Evolutionary conservation across 2,329 filamentous ascomycete genomes (phyloP).

Genomic region (Nannizzia gypsea): DNA sequence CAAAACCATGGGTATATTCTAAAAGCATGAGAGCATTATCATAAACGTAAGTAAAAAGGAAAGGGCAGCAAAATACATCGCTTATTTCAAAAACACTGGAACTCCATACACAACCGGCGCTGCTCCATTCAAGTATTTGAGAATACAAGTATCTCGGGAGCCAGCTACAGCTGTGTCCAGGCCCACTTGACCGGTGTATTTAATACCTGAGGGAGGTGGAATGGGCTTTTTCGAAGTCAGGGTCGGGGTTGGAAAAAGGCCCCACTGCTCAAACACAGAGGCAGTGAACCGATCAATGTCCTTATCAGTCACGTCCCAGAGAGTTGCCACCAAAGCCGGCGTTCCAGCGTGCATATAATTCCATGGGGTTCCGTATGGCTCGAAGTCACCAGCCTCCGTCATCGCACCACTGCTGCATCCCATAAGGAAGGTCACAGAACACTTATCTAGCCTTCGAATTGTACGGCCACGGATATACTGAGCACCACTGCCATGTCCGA

Average conservation of each 20-base stretch:
- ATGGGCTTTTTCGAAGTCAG: neutral
- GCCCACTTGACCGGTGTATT: neutral
- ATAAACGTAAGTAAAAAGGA: neutral
- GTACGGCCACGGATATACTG: slow-evolving; percentile 85
- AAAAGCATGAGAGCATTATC: neutral
- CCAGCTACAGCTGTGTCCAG: slow-evolving; percentile 64
- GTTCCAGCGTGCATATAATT: slow-evolving; percentile 83
- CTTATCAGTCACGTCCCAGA: slow-evolving; percentile 97
- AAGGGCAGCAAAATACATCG: neutral
- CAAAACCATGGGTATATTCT: neutral
- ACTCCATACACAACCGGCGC: slow-evolving; percentile 92
- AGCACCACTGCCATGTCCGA: slow-evolving; percentile 87
- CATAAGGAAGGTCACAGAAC: slow-evolving; percentile 79
- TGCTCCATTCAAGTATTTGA: slow-evolving; percentile 85
- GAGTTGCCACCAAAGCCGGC: slow-evolving; percentile 76
- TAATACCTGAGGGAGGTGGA: neutral
- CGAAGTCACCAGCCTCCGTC: slow-evolving; percentile 71
- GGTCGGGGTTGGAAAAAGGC: slow-evolving; percentile 42
- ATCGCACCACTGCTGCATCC: slow-evolving; percentile 82
- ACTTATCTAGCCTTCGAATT: slow-evolving; percentile 64
- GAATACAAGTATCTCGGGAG: slow-evolving; percentile 66
- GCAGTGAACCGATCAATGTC: slow-evolving; percentile 91
- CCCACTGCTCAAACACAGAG: slow-evolving; percentile 73
- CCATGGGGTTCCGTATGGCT: slow-evolving; percentile 79
- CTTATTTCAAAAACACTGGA: slow-evolving; percentile 61